A percentile compares a stretch with the other conserved stretches of the same genome.
phyloP scores from a whole-genome alignment of 768 basidiomycete genomes.

The Leucocoprinus sp. region DNA sequence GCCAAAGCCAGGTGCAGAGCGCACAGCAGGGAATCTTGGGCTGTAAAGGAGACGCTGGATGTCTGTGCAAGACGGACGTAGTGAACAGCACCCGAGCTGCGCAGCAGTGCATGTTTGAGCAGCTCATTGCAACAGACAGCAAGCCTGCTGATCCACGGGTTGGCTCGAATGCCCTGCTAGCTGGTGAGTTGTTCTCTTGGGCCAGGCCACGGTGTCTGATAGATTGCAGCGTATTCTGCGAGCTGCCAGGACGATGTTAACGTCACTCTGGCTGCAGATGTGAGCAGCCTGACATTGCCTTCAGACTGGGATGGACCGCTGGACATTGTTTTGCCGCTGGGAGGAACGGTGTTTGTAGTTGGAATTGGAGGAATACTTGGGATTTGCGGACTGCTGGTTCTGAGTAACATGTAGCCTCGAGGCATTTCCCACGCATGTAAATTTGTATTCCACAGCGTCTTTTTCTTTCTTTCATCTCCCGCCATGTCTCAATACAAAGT shows the following conservation, averaged over 20 bases:
- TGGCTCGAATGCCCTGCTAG: constrained; percentile 52
- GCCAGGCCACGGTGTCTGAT: not conserved
- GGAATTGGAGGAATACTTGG: constrained; percentile 39
- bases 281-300: constrained; percentile 38
- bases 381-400: constrained; percentile 35
- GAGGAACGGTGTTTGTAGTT: constrained; percentile 37
- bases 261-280: constrained; percentile 27
- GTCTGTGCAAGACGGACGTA: constrained; percentile 44
- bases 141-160: constrained; percentile 41
- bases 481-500: constrained; percentile 50
- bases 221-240: constrained; percentile 42
- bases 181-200: constrained; percentile 31
- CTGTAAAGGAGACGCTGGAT: constrained; percentile 40
- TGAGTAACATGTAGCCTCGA: constrained; percentile 42
- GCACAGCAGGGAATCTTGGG: constrained; percentile 22
- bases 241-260: constrained; percentile 36
- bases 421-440: constrained; percentile 20
- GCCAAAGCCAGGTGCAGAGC: constrained; percentile 22
- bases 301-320: constrained; percentile 55
- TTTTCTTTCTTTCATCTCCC: constrained; percentile 17
- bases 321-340: constrained; percentile 35
- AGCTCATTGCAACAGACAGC: constrained; percentile 42
- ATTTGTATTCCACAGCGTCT: constrained; percentile 20
- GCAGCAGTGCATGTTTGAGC: constrained; percentile 61
- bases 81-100: constrained; percentile 39